Evolutionary conservation across 2,329 filamentous ascomycete genomes (phyloP).

Genomic region (Aspergillus ochraceoroseus): DNA sequence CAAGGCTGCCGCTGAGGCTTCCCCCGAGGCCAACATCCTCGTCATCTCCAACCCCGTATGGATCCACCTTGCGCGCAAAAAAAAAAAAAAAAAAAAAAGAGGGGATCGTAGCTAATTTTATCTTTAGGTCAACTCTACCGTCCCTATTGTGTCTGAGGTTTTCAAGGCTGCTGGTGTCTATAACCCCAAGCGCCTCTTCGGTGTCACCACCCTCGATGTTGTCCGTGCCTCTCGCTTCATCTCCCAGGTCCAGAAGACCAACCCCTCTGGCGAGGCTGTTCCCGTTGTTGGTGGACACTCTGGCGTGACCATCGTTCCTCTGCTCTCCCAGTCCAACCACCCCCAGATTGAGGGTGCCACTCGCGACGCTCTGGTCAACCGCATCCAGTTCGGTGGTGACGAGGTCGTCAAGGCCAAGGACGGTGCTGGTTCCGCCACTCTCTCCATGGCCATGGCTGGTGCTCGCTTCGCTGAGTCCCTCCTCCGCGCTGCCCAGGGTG

Average conservation of each 20-base stretch:
- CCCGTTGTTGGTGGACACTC: constrained; percentile 96
- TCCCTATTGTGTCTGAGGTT: constrained; percentile 94
- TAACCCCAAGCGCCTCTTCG: constrained; percentile 98
- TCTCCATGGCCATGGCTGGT: constrained; percentile 98
- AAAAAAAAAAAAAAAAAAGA: too few species aligned
- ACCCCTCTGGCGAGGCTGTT: constrained; percentile 90
- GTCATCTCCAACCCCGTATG: constrained; percentile 93
- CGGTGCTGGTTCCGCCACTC: constrained; percentile 90
- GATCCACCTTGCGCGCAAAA: neutral
- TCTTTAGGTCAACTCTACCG: constrained; percentile 84
- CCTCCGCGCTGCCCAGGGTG: constrained; percentile 84
- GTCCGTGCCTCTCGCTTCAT: constrained; percentile 98
- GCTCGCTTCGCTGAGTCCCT: constrained; percentile 80
- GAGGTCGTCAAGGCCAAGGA: constrained; percentile 99
- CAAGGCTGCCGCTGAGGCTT: constrained; percentile 83
- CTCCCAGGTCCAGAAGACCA: constrained; percentile 82
- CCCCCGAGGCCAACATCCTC: constrained; percentile 89
- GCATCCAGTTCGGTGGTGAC: constrained; percentile 98
- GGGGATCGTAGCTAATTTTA: too few species aligned
- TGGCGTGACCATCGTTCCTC: constrained; percentile 94
- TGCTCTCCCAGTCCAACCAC: constrained; percentile 92
- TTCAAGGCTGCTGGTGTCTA: constrained; percentile 95
- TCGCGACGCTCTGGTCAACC: constrained; percentile 73
- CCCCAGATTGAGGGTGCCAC: constrained; percentile 72
- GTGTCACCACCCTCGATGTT: constrained; percentile 98